phyloP scores from a whole-genome alignment of 371 early-diverging fungal species.

The Mucor lusitanicus region DNA sequence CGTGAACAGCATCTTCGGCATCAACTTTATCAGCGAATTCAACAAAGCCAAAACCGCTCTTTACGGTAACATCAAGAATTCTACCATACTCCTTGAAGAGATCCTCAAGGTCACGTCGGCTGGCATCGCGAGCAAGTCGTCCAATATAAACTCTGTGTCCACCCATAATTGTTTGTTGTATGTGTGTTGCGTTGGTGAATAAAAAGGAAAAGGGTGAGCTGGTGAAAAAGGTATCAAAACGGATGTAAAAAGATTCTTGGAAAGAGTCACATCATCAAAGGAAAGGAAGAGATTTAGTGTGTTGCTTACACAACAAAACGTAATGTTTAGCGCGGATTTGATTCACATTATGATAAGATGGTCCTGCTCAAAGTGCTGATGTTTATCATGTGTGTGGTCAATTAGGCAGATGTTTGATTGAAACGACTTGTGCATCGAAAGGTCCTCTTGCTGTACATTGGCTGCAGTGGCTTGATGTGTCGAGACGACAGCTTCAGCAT shows the following conservation, averaged over 20 bases:
- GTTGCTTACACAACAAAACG: neutral
- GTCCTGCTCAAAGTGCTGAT: neutral
- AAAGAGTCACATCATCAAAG: slow-evolving; percentile 11
- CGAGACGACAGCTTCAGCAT: too few relatives aligned
- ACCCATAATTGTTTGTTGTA: slow-evolving; percentile 30
- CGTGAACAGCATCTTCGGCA: slow-evolving; percentile 72
- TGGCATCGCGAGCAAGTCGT: slow-evolving; percentile 62
- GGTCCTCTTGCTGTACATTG: neutral
- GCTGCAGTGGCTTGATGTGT: too few relatives aligned
- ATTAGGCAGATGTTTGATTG: neutral
- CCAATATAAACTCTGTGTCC: slow-evolving; percentile 67
- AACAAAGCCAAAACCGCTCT: slow-evolving; percentile 74
- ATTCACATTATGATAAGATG: neutral
- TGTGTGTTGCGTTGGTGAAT: neutral
- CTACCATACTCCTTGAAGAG: slow-evolving; percentile 63
- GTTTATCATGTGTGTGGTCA: neutral
- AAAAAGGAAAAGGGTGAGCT: slow-evolving; percentile 4
- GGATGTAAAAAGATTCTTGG: slow-evolving; percentile 4
- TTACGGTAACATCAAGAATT: slow-evolving; percentile 65
- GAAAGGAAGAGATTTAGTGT: neutral
- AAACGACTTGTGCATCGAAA: neutral
- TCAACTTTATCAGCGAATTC: slow-evolving; percentile 64
- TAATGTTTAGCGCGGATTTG: neutral
- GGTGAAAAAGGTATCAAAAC: slow-evolving; percentile 8
- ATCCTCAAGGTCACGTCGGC: slow-evolving; percentile 62